These are phyloP conservation scores for Letharia columbiana DNA, from an alignment of 495 filamentous ascomycete genomes.

Conservation along the genomic window DNA sequence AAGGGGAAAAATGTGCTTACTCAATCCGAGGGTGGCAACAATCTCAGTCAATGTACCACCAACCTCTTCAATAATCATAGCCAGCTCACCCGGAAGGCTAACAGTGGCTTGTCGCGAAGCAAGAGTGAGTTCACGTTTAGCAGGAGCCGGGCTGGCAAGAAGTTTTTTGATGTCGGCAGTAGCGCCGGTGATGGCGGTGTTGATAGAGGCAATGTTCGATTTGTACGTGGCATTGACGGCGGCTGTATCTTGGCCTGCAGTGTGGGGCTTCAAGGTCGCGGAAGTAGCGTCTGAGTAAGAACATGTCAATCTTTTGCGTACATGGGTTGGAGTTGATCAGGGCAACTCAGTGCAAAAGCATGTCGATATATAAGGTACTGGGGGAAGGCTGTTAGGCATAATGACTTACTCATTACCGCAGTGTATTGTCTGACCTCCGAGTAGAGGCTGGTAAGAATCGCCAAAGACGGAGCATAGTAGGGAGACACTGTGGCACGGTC, in stretches of 20 bases:
- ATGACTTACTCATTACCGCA: constrained; percentile 11
- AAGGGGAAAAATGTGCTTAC: constrained; percentile 6
- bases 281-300: constrained; percentile 12
- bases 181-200: constrained; percentile 9
- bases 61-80: constrained; percentile 12
- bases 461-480: constrained; percentile 9
- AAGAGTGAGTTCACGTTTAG: constrained; percentile 10
- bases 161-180: constrained; percentile 8
- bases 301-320: neutral
- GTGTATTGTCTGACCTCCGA: constrained; percentile 13
- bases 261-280: neutral
- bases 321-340: neutral
- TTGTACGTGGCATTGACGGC: constrained; percentile 5
- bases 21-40: constrained; percentile 20
- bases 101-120: constrained; percentile 3
- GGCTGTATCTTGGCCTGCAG: neutral
- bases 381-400: neutral
- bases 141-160: neutral
- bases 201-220: constrained; percentile 17
- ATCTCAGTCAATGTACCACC: constrained; percentile 19
- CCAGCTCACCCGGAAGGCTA: constrained; percentile 12
- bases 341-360: neutral
- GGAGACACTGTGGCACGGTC: constrained; percentile 4
- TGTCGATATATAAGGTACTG: neutral
- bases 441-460: constrained; percentile 8